Conservation (phyloP, 495 filamentous ascomycete species). For the Trichocladium antarcticum region DNA sequence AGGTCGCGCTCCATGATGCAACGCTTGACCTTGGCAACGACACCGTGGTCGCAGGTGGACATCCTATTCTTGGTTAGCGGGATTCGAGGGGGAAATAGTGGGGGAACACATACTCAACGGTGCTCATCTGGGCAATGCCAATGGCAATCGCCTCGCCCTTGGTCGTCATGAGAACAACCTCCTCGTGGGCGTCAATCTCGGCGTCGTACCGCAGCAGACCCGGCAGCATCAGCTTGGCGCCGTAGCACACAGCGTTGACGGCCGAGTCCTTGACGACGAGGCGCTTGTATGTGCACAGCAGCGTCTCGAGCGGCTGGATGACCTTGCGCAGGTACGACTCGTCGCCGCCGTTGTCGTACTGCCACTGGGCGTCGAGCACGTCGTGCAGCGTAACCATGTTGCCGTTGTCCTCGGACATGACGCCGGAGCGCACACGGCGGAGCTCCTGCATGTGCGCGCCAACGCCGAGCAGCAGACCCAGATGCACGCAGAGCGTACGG, state of each 20-base stretch:
- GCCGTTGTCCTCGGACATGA: slow-evolving; percentile 73
- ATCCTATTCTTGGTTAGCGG: slow-evolving; percentile 31
- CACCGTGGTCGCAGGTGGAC: slow-evolving; percentile 84
- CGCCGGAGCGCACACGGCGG: slow-evolving; percentile 81
- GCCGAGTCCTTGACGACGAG: slow-evolving; percentile 95
- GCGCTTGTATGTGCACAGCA: slow-evolving; percentile 84
- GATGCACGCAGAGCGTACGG: slow-evolving; percentile 91
- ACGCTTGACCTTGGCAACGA: slow-evolving; percentile 94
- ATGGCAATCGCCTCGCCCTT: slow-evolving; percentile 97
- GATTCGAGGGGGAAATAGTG: neutral
- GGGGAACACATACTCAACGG: slow-evolving; percentile 21
- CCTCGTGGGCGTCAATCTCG: slow-evolving; percentile 48
- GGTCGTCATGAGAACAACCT: slow-evolving; percentile 89
- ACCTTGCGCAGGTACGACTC: slow-evolving; percentile 79
- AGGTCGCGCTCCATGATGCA: slow-evolving; percentile 97
- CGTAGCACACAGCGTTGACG: slow-evolving; percentile 94
- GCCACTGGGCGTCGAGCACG: slow-evolving; percentile 89
- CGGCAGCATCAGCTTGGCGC: slow-evolving; percentile 95
- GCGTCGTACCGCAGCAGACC: slow-evolving; percentile 83
- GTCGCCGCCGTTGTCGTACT: slow-evolving; percentile 81
- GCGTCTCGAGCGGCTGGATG: slow-evolving; percentile 79
- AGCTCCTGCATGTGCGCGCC: slow-evolving; percentile 99
- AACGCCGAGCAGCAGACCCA: slow-evolving; percentile 84
- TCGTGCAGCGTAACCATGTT: slow-evolving; percentile 91
- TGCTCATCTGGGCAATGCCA: slow-evolving; percentile 78